Conservation (phyloP, 179 eudicot species). For the Actinidia chinensis region DNA sequence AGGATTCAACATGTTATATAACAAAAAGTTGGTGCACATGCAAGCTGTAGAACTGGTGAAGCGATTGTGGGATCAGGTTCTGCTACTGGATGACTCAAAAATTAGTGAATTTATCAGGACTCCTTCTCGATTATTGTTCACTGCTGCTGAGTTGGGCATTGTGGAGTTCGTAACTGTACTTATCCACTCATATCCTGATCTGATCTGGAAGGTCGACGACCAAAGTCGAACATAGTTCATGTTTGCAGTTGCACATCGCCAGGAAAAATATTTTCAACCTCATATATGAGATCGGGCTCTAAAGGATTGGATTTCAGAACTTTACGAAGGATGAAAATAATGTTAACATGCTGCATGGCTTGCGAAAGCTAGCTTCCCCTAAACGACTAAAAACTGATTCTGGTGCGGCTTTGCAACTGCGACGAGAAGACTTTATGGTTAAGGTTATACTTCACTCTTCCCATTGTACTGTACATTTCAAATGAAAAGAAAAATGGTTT, state of each 20-base stretch:
- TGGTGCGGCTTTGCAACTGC: slow-evolving; percentile 23
- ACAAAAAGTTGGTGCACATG: slow-evolving; percentile 13
- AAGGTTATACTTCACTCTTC: slow-evolving; percentile 8
- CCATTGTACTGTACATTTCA: neutral
- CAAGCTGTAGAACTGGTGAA: slow-evolving; percentile 18
- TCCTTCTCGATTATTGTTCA: slow-evolving; percentile 32
- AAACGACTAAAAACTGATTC: slow-evolving; percentile 25
- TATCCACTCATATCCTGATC: slow-evolving; percentile 31
- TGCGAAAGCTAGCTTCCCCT: slow-evolving; percentile 22
- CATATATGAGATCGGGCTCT: slow-evolving; percentile 23
- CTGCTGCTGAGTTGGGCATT: slow-evolving; percentile 39
- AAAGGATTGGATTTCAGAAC: slow-evolving; percentile 17
- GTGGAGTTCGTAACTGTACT: slow-evolving; percentile 32
- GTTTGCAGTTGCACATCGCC: slow-evolving; percentile 35
- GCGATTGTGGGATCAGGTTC: slow-evolving; percentile 18
- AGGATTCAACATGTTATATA: too few species aligned
- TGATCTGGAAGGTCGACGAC: slow-evolving; percentile 36
- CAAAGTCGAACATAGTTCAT: slow-evolving; percentile 35
- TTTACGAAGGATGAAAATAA: neutral
- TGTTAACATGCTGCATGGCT: slow-evolving; percentile 38
- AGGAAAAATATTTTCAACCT: slow-evolving; percentile 27
- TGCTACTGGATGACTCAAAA: slow-evolving; percentile 9
- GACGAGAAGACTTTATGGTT: slow-evolving; percentile 20
- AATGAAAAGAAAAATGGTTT: neutral
- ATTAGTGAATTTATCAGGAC: slow-evolving; percentile 4